Evolutionary conservation across 2,329 filamentous ascomycete genomes (phyloP).

Genomic region (Endoconidiophora polonica): DNA sequence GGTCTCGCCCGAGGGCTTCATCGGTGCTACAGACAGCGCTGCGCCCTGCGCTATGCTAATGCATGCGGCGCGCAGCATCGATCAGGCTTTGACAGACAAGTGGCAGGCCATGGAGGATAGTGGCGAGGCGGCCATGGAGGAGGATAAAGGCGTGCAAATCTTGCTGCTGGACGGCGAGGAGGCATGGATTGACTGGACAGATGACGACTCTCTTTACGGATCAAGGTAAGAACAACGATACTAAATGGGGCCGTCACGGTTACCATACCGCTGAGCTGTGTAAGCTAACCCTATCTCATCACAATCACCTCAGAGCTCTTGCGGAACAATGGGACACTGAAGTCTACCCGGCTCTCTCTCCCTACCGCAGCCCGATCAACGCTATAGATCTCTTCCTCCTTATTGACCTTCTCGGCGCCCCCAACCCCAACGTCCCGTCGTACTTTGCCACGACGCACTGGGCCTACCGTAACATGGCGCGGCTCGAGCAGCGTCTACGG

Average conservation of each 20-base stretch:
- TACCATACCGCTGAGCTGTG: background rate
- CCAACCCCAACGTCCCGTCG: conserved; percentile 55
- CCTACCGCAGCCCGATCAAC: conserved; percentile 55
- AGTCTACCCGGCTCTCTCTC: conserved; percentile 53
- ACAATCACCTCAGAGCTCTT: conserved; percentile 35
- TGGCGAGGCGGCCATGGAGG: conserved; percentile 45
- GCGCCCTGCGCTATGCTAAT: conserved; percentile 88
- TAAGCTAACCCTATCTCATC: background rate
- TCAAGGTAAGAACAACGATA: conserved; percentile 39
- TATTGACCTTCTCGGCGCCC: conserved; percentile 69
- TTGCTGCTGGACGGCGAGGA: conserved; percentile 88
- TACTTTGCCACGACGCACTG: conserved; percentile 87
- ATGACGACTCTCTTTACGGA: conserved; percentile 74
- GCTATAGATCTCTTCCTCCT: conserved; percentile 80
- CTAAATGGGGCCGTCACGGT: background rate
- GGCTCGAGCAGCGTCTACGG: conserved; percentile 58
- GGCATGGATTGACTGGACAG: conserved; percentile 68
- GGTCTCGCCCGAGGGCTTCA: conserved; percentile 63
- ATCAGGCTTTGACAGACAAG: conserved; percentile 61
- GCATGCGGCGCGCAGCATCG: conserved; percentile 67
- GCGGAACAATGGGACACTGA: conserved; percentile 66
- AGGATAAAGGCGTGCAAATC: conserved; percentile 72
- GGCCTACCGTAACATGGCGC: conserved; percentile 68
- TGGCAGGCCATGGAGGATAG: conserved; percentile 57
- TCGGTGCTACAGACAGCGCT: conserved; percentile 86